Evolutionary conservation across 805 yeast genomes (phyloP).

Genomic region (Blastobotrys chiropterorum): DNA sequence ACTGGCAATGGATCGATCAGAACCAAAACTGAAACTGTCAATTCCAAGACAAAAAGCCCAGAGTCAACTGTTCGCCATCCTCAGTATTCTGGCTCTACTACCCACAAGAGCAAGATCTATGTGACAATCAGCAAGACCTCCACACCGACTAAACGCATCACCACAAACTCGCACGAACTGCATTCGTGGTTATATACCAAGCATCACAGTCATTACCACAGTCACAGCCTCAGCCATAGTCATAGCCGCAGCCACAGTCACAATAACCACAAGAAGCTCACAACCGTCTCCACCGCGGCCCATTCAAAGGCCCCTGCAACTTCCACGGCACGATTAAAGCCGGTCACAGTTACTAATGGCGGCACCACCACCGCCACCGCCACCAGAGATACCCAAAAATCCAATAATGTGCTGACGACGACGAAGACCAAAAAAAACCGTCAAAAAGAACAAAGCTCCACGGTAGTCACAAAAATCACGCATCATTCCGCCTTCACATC

Average conservation of each 20-base stretch:
- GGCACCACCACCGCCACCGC: background rate
- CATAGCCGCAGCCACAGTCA: background rate
- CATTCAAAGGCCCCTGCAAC: too few relatives aligned
- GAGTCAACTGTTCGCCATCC: background rate
- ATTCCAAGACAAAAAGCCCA: background rate
- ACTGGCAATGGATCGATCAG: background rate
- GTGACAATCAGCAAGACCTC: background rate
- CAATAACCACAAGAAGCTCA: too few relatives aligned
- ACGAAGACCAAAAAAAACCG: too few relatives aligned
- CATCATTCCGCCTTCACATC: background rate
- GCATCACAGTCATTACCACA: background rate
- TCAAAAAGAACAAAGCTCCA: too few relatives aligned
- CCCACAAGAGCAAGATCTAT: background rate
- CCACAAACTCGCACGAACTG: background rate
- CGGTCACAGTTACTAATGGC: too few relatives aligned
- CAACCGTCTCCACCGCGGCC: too few relatives aligned
- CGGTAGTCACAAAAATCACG: background rate
- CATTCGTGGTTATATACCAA: too few relatives aligned
- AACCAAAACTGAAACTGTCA: background rate
- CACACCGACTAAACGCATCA: too few relatives aligned
- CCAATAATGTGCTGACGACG: too few relatives aligned
- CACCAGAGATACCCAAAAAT: too few relatives aligned
- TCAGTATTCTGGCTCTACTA: too few relatives aligned
- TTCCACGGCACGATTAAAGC: too few relatives aligned
- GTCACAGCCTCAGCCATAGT: background rate